phyloP scores from a whole-genome alignment of 352 stramenopile genomes.

The Phytophthora uliginosa region DNA sequence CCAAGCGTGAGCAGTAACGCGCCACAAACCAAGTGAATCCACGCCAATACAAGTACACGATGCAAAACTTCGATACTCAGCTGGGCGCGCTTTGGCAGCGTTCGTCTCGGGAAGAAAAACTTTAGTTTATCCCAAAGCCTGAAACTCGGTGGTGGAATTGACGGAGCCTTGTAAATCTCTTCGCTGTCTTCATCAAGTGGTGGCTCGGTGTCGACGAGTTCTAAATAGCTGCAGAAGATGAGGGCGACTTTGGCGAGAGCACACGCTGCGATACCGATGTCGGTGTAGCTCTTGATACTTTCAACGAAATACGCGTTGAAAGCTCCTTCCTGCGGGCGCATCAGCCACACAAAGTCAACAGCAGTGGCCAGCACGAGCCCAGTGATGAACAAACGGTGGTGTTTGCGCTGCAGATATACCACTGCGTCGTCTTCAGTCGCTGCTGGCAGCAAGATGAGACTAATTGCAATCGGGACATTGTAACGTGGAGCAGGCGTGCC shows the following conservation, averaged over 20 bases:
- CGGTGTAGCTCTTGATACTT: constrained; percentile 54
- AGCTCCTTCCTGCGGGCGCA: constrained; percentile 66
- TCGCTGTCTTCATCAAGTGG: constrained; percentile 38
- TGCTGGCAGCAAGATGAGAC: constrained; percentile 50
- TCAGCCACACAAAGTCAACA: constrained; percentile 72
- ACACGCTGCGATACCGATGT: constrained; percentile 62
- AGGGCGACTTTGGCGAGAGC: constrained; percentile 71
- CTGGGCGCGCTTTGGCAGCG: constrained; percentile 58
- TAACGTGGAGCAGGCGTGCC: constrained; percentile 72
- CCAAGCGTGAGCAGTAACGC: constrained; percentile 60
- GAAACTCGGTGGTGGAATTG: constrained; percentile 33
- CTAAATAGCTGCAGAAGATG: constrained; percentile 76
- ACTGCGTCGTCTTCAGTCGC: constrained; percentile 37
- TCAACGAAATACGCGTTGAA: constrained; percentile 75
- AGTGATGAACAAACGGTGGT: constrained; percentile 65
- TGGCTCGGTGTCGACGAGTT: constrained; percentile 67
- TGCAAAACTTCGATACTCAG: constrained; percentile 82
- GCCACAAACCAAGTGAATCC: constrained; percentile 77
- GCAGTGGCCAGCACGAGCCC: constrained; percentile 57
- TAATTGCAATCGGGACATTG: constrained; percentile 76
- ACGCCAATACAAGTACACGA: constrained; percentile 72
- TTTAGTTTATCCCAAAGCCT: constrained; percentile 64
- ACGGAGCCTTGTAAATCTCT: constrained; percentile 1
- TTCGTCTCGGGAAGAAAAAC: constrained; percentile 80
- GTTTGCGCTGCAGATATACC: constrained; percentile 27